Conservation (phyloP, 1,284 basidiomycete genomes). For the Malassezia pachydermatis region DNA sequence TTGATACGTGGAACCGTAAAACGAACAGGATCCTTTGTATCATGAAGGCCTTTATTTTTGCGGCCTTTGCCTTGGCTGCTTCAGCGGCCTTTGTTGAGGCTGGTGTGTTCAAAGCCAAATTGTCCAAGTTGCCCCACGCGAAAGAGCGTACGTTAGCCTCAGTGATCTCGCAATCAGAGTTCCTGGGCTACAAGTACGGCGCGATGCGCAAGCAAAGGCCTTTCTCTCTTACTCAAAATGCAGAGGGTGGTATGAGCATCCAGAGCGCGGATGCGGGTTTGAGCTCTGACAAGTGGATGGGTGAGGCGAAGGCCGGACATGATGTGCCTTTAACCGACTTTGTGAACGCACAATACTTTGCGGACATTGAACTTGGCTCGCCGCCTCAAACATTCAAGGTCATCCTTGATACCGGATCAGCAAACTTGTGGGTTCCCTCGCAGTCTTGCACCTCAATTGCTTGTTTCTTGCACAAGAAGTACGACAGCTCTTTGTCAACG, state of each 20-base stretch:
- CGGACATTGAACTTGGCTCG: slow-evolving; percentile 71
- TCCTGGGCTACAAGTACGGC: slow-evolving; percentile 42
- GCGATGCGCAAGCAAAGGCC: slow-evolving; percentile 33
- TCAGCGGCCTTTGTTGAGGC: slow-evolving; percentile 1
- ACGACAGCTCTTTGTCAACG: slow-evolving; percentile 69
- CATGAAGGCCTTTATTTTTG: slow-evolving; percentile 3
- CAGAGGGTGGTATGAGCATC: slow-evolving; percentile 54
- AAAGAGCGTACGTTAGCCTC: slow-evolving; percentile 60
- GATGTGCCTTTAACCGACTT: slow-evolving; percentile 84
- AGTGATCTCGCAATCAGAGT: slow-evolving; percentile 57
- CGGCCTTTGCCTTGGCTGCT: neutral
- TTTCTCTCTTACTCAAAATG: slow-evolving; percentile 49
- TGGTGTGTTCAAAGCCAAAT: slow-evolving; percentile 25
- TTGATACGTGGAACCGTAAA: no score
- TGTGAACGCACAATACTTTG: slow-evolving; percentile 94
- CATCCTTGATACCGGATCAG: slow-evolving; percentile 76
- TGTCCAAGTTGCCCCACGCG: slow-evolving; percentile 58
- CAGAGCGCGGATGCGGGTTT: slow-evolving; percentile 36
- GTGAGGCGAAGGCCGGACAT: slow-evolving; percentile 63
- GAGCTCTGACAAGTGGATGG: slow-evolving; percentile 28
- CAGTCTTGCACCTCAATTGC: slow-evolving; percentile 82
- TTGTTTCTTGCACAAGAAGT: slow-evolving; percentile 93
- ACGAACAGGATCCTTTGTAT: no score
- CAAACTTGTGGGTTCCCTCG: slow-evolving; percentile 90
- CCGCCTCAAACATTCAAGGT: slow-evolving; percentile 67